Evolutionary conservation across 495 filamentous ascomycete genomes (phyloP).

Genomic region (Mytilinidion resinicola): DNA sequence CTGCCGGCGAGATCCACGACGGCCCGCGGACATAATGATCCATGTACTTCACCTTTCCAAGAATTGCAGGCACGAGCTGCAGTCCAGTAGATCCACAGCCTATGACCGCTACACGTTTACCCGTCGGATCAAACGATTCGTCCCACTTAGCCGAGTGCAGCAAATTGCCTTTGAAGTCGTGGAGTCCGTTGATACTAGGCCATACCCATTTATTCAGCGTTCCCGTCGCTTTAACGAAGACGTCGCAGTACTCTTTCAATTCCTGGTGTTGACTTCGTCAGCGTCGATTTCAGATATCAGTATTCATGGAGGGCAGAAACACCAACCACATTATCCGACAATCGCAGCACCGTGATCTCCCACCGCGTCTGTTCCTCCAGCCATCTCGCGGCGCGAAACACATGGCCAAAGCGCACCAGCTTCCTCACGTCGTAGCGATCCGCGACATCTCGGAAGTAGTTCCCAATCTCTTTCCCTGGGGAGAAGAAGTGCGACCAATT

Average conservation of each 20-base stretch:
- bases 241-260: slow-evolving; percentile 7
- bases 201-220: slow-evolving; percentile 9
- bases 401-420: slow-evolving; percentile 4
- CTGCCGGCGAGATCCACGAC: background rate
- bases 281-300: background rate
- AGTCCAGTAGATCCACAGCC: background rate
- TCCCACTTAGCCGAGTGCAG: slow-evolving; percentile 11
- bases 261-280: too few species aligned
- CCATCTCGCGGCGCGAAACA: slow-evolving; percentile 4
- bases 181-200: slow-evolving; percentile 5
- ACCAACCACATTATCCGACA: slow-evolving; percentile 1
- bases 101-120: slow-evolving; percentile 10
- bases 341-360: slow-evolving; percentile 5
- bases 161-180: slow-evolving; percentile 10
- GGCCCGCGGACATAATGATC: background rate
- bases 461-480: background rate
- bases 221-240: slow-evolving; percentile 9
- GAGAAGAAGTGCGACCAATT: slow-evolving; percentile 8
- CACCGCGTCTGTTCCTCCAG: slow-evolving; percentile 6
- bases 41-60: background rate
- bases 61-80: background rate
- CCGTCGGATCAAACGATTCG: slow-evolving; percentile 5
- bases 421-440: slow-evolving; percentile 13
- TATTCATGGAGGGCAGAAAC: background rate
- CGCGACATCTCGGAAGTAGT: background rate